A percentile compares a stretch with the other conserved stretches of the same genome.
Conservation (phyloP, 371 early-diverging fungal genomes). For the Mucor racemosus region DNA sequence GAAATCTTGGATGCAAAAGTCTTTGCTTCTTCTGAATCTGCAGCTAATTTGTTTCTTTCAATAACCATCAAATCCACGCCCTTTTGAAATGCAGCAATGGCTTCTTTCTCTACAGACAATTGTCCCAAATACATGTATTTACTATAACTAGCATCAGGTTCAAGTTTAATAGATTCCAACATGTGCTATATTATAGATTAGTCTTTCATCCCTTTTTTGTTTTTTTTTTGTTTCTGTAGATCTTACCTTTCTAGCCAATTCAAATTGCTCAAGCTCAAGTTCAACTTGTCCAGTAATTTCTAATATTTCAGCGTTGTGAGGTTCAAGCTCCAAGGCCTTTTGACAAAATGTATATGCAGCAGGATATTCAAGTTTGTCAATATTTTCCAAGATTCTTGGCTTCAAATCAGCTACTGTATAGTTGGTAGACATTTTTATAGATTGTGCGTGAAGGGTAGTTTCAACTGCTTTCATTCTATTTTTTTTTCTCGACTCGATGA, state of each 20-base stretch:
- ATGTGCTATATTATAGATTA: constrained; percentile 55
- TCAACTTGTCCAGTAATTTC: constrained; percentile 77
- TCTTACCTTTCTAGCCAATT: constrained; percentile 69
- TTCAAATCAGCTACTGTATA: constrained; percentile 69
- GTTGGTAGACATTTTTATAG: constrained; percentile 7
- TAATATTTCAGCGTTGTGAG: constrained; percentile 67
- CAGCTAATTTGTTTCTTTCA: constrained; percentile 28
- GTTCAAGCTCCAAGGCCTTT: constrained; percentile 71
- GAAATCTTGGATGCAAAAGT: constrained; percentile 71
- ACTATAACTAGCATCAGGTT: constrained; percentile 72
- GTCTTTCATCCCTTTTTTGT: background rate
- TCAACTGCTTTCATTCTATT: no score
- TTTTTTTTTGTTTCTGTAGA: background rate
- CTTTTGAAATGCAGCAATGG: constrained; percentile 77
- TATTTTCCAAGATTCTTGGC: constrained; percentile 70
- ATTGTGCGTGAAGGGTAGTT: no score
- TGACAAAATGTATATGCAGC: constrained; percentile 75
- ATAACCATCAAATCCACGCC: constrained; percentile 78
- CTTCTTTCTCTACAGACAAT: constrained; percentile 76
- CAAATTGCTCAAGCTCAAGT: constrained; percentile 73
- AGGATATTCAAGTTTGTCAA: constrained; percentile 77
- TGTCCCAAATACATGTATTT: constrained; percentile 94
- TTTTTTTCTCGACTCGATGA: no score
- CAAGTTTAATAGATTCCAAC: constrained; percentile 66
- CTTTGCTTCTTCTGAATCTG: constrained; percentile 49